Evolutionary conservation across 371 early-diverging fungal genomes (phyloP).

Genomic region (Haplosporangium sp.): DNA sequence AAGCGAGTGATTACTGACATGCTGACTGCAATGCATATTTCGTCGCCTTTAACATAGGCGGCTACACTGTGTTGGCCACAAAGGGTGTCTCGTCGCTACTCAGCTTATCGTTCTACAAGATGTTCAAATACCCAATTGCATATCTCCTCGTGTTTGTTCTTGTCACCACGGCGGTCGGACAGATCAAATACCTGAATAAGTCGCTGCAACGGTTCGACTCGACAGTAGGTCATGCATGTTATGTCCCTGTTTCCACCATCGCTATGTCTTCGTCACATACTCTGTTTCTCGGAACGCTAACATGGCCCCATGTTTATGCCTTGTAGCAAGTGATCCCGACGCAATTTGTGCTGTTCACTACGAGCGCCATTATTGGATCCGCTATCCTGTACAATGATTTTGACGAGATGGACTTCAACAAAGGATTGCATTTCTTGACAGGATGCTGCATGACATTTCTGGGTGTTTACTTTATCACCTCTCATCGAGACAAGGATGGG

Average conservation of each 20-base stretch:
- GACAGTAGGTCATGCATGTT: constrained; percentile 59
- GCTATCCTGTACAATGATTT: constrained; percentile 80
- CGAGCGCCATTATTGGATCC: constrained; percentile 80
- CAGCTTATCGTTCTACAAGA: constrained; percentile 68
- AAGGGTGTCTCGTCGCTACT: constrained; percentile 79
- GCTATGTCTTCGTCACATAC: too few species aligned
- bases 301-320: too few species aligned
- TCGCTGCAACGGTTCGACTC: constrained; percentile 78
- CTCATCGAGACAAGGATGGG: constrained; percentile 57
- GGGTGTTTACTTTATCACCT: constrained; percentile 80
- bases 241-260: background rate
- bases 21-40: background rate
- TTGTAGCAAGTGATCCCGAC: constrained; percentile 78
- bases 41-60: constrained; percentile 59
- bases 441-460: constrained; percentile 76
- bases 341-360: constrained; percentile 83
- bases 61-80: constrained; percentile 82
- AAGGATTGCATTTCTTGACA: constrained; percentile 60
- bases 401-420: constrained; percentile 66
- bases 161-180: constrained; percentile 74
- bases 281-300: too few species aligned
- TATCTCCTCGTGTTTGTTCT: constrained; percentile 72
- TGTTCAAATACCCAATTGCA: constrained; percentile 75
- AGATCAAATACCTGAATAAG: constrained; percentile 79
- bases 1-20: too few species aligned